Percentiles rank a stretch among this genome's conserved stretches.
Conservation (phyloP, 2,329 filamentous ascomycete genomes). For the Microthyrium microscopicum region DNA sequence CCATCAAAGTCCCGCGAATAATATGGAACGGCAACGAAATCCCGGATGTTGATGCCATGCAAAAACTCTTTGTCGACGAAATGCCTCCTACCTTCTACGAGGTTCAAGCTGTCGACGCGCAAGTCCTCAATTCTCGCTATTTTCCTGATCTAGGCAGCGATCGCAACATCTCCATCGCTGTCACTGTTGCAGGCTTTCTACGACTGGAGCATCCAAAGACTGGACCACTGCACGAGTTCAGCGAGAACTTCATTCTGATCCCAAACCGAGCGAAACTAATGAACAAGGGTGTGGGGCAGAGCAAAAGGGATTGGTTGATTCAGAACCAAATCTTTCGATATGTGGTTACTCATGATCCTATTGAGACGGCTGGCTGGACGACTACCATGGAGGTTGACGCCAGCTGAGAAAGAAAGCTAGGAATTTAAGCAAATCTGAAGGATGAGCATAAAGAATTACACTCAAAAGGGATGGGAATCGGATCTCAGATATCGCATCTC, state of each 20-base stretch:
- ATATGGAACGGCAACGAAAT: slow-evolving; percentile 62
- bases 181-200: slow-evolving; percentile 59
- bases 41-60: slow-evolving; percentile 45
- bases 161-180: slow-evolving; percentile 51
- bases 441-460: too few species aligned
- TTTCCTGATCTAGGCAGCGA: slow-evolving; percentile 29
- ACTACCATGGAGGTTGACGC: slow-evolving; percentile 1
- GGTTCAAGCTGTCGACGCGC: slow-evolving; percentile 58
- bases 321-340: slow-evolving; percentile 27
- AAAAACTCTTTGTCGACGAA: slow-evolving; percentile 50
- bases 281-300: slow-evolving; percentile 15
- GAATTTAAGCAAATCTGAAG: too few species aligned
- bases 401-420: too few species aligned
- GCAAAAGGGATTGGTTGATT: slow-evolving; percentile 22
- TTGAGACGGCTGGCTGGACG: slow-evolving; percentile 2
- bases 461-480: too few species aligned
- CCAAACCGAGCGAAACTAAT: slow-evolving; percentile 30
- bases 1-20: slow-evolving; percentile 46
- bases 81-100: slow-evolving; percentile 50
- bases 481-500: too few species aligned
- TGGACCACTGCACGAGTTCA: slow-evolving; percentile 52
- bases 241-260: slow-evolving; percentile 65
- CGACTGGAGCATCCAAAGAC: slow-evolving; percentile 44
- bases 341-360: slow-evolving; percentile 14
- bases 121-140: slow-evolving; percentile 58